These are phyloP conservation scores for Scleroderma bovista DNA, from an alignment of 768 basidiomycete species.

Conservation along the genomic window DNA sequence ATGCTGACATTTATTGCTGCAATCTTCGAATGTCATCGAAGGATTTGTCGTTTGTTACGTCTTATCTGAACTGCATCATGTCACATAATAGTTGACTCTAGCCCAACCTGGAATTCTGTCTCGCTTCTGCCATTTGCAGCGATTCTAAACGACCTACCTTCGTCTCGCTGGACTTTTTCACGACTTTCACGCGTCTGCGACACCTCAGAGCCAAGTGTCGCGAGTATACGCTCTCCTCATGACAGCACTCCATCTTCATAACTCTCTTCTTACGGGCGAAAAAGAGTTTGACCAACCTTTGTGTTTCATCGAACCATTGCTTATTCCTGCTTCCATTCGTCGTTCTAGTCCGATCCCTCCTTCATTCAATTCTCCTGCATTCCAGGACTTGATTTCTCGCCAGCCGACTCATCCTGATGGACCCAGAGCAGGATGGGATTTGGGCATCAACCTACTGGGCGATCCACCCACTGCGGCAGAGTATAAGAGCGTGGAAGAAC, in stretches of 20 bases:
- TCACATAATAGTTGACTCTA: background rate
- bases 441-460: slow-evolving; percentile 24
- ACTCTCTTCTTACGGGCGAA: slow-evolving; percentile 42
- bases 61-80: background rate
- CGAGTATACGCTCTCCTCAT: slow-evolving; percentile 30
- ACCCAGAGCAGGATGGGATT: slow-evolving; percentile 25
- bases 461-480: slow-evolving; percentile 29
- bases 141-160: too few relatives aligned
- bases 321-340: slow-evolving; percentile 10
- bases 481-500: slow-evolving; percentile 25
- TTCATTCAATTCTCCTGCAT: slow-evolving; percentile 22
- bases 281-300: slow-evolving; percentile 10
- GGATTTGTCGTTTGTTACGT: background rate
- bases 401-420: slow-evolving; percentile 41
- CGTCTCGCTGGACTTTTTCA: background rate
- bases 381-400: slow-evolving; percentile 33
- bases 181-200: background rate
- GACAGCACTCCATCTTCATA: slow-evolving; percentile 57
- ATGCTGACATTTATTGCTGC: background rate
- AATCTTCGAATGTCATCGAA: background rate
- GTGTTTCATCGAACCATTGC: slow-evolving; percentile 18
- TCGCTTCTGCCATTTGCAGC: background rate
- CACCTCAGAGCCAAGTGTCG: background rate
- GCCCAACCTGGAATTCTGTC: background rate
- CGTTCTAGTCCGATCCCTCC: slow-evolving; percentile 11